Evolutionary conservation across 805 yeast species (phyloP).

Genomic region (Wickerhamomyces alni): DNA sequence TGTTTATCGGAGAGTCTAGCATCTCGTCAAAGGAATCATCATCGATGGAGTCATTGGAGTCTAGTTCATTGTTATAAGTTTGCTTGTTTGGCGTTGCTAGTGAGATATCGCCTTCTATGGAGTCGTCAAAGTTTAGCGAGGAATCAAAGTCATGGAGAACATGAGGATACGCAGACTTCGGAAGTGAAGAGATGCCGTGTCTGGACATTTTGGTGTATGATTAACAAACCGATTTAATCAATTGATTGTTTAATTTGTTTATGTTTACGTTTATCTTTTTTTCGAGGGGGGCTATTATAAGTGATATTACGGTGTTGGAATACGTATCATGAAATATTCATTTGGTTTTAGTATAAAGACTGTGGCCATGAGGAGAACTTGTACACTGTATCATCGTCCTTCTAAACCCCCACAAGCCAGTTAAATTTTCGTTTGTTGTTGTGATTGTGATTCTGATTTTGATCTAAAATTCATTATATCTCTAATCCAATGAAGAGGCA

Average conservation of each 20-base stretch:
- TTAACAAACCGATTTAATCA: too few species aligned
- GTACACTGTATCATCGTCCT: slow-evolving; percentile 1
- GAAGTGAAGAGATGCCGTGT: slow-evolving; percentile 6
- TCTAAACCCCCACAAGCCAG: neutral
- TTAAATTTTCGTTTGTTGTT: too few species aligned
- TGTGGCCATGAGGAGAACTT: too few species aligned
- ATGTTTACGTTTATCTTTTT: neutral
- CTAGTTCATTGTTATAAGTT: neutral
- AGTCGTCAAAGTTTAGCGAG: slow-evolving; percentile 14
- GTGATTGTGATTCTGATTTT: neutral
- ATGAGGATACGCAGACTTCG: slow-evolving; percentile 20
- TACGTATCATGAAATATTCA: slow-evolving; percentile 2
- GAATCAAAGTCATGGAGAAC: slow-evolving; percentile 15
- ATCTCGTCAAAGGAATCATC: slow-evolving; percentile 18
- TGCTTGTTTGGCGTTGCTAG: slow-evolving; percentile 3
- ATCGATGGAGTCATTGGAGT: slow-evolving; percentile 1
- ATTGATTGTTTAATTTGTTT: too few species aligned
- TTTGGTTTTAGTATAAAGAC: neutral
- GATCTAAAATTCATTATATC: neutral
- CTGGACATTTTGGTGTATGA: neutral
- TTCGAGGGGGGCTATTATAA: too few species aligned
- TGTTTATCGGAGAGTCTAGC: slow-evolving; percentile 8
- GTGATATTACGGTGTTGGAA: too few species aligned
- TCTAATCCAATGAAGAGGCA: slow-evolving; percentile 94
- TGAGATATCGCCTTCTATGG: slow-evolving; percentile 21